phyloP scores from a whole-genome alignment of 371 early-diverging fungal genomes.

The Mucor piriformis region DNA sequence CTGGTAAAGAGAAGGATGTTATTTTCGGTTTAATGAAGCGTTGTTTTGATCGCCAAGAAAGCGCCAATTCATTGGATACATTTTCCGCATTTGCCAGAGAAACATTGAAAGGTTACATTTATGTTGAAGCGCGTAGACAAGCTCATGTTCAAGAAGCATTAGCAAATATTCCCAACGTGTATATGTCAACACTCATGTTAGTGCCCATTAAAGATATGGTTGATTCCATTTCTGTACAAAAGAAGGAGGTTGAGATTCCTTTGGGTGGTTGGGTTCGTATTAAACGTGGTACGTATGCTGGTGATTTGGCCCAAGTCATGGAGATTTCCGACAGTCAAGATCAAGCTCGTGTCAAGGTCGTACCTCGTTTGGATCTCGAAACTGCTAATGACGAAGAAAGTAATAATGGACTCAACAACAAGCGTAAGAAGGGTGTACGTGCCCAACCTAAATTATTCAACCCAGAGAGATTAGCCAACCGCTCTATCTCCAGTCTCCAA shows the following conservation, averaged over 20 bases:
- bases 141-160: conserved; percentile 85
- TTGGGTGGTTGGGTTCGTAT: conserved; percentile 92
- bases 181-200: conserved; percentile 73
- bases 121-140: conserved; percentile 90
- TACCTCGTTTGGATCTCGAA: conserved; percentile 86
- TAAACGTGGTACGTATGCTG: conserved; percentile 94
- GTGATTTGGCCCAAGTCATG: conserved; percentile 93
- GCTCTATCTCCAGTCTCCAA: conserved; percentile 49
- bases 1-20: conserved; percentile 90
- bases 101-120: conserved; percentile 92
- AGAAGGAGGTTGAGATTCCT: conserved; percentile 70
- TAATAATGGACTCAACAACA: conserved; percentile 38
- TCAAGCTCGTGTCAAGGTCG: conserved; percentile 78
- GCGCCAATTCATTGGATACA: conserved; percentile 68
- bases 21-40: conserved; percentile 84
- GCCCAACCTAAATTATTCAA: conserved; percentile 81
- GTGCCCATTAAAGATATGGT: conserved; percentile 98
- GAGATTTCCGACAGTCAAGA: conserved; percentile 83
- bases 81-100: conserved; percentile 88
- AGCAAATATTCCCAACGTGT: conserved; percentile 75
- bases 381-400: conserved; percentile 22
- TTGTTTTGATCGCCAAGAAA: conserved; percentile 67
- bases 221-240: conserved; percentile 83
- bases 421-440: conserved; percentile 57
- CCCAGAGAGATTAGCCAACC: conserved; percentile 58